phyloP scores from a whole-genome alignment of 2,329 filamentous ascomycete genomes.

The Colletotrichum brevisporum region DNA sequence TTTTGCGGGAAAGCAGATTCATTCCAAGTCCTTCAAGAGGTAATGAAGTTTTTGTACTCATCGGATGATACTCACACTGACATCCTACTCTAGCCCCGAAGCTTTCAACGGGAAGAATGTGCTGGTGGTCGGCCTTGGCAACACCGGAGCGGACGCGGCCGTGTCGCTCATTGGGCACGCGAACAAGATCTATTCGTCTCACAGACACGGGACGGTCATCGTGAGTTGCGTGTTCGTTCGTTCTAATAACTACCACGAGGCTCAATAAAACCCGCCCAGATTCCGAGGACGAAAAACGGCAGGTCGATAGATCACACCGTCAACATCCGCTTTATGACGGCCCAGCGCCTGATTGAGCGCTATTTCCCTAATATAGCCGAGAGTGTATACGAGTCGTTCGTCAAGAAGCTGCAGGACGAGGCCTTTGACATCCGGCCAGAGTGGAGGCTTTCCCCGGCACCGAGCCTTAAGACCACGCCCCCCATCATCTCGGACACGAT shows the following conservation, averaged over 20 bases:
- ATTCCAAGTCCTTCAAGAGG: conserved; percentile 47
- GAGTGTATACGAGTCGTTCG: conserved; percentile 20
- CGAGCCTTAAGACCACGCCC: conserved; percentile 36
- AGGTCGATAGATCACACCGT: conserved; percentile 49
- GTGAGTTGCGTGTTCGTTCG: conserved; percentile 44
- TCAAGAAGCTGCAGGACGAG: conserved; percentile 3
- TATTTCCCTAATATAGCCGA: conserved; percentile 47
- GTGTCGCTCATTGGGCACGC: conserved; percentile 52
- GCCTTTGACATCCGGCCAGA: conserved; percentile 46
- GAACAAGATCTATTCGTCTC: conserved; percentile 57
- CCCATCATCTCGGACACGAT: conserved; percentile 47
- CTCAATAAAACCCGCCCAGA: neutral
- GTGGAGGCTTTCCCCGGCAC: conserved; percentile 46
- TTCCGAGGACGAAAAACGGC: conserved; percentile 45
- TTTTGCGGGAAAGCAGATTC: conserved; percentile 55
- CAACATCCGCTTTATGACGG: neutral
- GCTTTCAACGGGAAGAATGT: conserved; percentile 57
- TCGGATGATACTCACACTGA: neutral
- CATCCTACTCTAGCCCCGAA: conserved; percentile 41
- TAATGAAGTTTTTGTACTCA: conserved; percentile 7
- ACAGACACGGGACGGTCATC: conserved; percentile 54
- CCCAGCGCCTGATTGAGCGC: neutral
- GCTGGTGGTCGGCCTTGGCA: conserved; percentile 58
- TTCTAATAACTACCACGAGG: neutral
- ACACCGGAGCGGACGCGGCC: conserved; percentile 54